Base-by-base conservation (phyloP, 2,329 filamentous ascomycete species). In the Corinectria fuckeliana region DNA sequence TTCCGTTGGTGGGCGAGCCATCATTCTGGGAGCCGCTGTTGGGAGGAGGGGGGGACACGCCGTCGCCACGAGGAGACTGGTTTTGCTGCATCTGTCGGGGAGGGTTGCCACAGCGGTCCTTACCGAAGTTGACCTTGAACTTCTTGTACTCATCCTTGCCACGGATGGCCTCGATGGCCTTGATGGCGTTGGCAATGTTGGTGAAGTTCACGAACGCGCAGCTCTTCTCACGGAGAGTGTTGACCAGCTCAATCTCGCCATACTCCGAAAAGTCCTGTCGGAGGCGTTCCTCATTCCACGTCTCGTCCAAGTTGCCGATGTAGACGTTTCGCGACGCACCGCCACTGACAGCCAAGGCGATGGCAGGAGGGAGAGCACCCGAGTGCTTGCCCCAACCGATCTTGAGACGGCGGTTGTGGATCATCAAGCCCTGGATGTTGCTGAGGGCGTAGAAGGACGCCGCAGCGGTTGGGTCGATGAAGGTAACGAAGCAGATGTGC, bases 311-410 rank as follows among this genome's bases (percentile, higher is more conserved):
- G 77, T 99, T 99, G 64, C 95, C 95, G 72, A 99, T 91, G 77
- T 99, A 99, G 25, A 99, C 95, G 73, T 99, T 99, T 63, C 95
- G 88, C n/a, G 95, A 98, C 52, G 95, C 95, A 71, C 95, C 95
- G 52, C 94, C 95, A 69, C 93, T 97, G 52, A 99, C 95, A 45
- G 95, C 95, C 65, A 99, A 82, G 18, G 95, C 94, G 74, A 99
- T 98, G 7, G 95, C 95, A 18, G 95, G 93, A 36, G 95, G 95
- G 23, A 99, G 87, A 67, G 93, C 94, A 61, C 95, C 95, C 4
- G 95, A 99, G 78, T 99, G 95, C 83, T 99, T 99, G 65, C 95
- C 95, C 95, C 95, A 99, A 66, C 95, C 95, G 75, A 99, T 97
- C 85, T 99, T 99, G 68, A 99, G 83, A 52, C 95, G 89, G 64